These are phyloP conservation scores for Leishmania aethiopica DNA, from an alignment of 208 protist species.

Conservation along the genomic window DNA sequence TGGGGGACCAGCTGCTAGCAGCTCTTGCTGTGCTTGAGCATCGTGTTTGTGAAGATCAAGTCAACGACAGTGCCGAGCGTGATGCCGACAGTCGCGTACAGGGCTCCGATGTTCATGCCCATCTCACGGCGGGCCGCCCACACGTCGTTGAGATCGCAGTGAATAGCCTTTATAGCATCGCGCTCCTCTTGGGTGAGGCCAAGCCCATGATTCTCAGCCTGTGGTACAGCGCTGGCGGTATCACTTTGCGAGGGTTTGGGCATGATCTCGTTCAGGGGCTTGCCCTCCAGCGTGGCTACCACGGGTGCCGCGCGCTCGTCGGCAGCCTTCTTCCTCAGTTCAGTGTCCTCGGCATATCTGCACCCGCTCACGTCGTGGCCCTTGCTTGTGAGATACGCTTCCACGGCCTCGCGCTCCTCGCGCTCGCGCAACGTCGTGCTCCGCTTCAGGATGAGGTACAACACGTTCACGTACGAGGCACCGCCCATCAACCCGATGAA, in stretches of 20 bases:
- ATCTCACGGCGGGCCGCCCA: conserved; percentile 77
- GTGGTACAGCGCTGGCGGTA: neutral
- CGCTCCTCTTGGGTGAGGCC: conserved; percentile 21
- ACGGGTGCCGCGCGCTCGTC: neutral
- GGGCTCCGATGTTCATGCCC: conserved; percentile 80
- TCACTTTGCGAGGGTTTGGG: neutral
- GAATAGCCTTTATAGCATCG: conserved; percentile 34
- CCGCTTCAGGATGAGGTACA: conserved; percentile 82
- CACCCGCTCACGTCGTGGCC: neutral
- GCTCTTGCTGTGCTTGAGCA: conserved; percentile 17
- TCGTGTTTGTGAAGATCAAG: conserved; percentile 82
- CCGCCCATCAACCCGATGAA: conserved; percentile 91
- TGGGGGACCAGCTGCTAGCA: neutral
- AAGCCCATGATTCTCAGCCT: neutral
- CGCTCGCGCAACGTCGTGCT: conserved; percentile 34
- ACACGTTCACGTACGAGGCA: conserved; percentile 92
- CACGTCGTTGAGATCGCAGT: conserved; percentile 22
- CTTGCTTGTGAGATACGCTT: neutral
- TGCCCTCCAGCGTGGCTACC: neutral
- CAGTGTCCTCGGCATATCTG: neutral
- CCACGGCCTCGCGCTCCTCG: conserved; percentile 33
- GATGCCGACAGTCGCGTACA: conserved; percentile 87
- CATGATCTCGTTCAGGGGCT: neutral
- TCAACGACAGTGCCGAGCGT: conserved; percentile 64
- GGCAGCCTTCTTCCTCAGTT: neutral